Percentiles rank a stretch among this genome's conserved stretches.
These are phyloP conservation scores for Cubamyces sp. DNA, from an alignment of 768 basidiomycete genomes.

Conservation along the genomic window DNA sequence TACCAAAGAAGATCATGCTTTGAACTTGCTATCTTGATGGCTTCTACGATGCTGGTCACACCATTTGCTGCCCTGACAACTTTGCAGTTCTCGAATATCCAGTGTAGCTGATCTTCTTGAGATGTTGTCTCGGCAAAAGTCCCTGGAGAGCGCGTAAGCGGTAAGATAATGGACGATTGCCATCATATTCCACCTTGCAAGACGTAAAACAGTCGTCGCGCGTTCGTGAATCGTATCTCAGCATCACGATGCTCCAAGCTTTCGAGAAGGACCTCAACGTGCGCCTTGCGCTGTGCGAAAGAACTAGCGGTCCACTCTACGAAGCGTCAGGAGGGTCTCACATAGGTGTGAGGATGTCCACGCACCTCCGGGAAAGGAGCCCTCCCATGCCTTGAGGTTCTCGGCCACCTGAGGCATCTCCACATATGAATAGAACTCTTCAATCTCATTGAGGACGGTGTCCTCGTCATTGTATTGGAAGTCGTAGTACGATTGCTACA, in stretches of 20 bases:
- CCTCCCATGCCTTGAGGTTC: conserved; percentile 87
- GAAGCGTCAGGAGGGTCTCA: conserved; percentile 11
- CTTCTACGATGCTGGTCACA: conserved; percentile 79
- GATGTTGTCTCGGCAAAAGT: conserved; percentile 90
- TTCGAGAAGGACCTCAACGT: conserved; percentile 82
- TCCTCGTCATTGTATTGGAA: conserved; percentile 97
- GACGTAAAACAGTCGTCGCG: conserved; percentile 86
- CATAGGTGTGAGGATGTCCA: conserved; percentile 22
- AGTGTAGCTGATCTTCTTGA: conserved; percentile 92
- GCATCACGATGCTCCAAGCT: conserved; percentile 86
- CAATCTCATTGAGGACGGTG: conserved; percentile 93
- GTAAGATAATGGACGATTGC: conserved; percentile 2
- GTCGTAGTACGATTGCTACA: conserved; percentile 85
- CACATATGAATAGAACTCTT: conserved; percentile 97
- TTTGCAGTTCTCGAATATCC: conserved; percentile 94
- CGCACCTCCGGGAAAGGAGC: conserved; percentile 78
- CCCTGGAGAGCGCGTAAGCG: conserved; percentile 48
- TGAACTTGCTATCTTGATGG: conserved; percentile 86
- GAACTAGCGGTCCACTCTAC: conserved; percentile 82
- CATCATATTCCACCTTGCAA: conserved; percentile 71
- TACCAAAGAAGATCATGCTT: conserved; percentile 87
- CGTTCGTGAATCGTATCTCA: conserved; percentile 84
- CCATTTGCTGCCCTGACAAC: conserved; percentile 85
- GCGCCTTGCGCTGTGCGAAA: conserved; percentile 62
- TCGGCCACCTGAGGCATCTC: conserved; percentile 91